Evolutionary conservation across 306 rosid species (phyloP), one percentile per base, ranked within the genome.

Genomic region (Inga laurina): DNA sequence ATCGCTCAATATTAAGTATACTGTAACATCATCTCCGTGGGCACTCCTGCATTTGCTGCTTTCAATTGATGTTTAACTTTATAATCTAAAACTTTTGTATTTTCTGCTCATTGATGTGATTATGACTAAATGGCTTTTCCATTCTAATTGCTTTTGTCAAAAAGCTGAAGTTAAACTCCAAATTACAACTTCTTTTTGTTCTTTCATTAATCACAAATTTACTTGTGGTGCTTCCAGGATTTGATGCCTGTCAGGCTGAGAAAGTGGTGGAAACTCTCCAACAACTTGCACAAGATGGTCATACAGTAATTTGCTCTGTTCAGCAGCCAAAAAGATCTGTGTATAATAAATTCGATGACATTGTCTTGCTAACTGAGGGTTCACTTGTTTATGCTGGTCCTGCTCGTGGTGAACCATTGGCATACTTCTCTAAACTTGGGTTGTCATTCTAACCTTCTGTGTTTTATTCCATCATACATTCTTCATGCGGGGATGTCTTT

Each of bases 211-310:
- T 77, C 77, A 39, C 74, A 27, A 81, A 82, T 74, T 85, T 85
- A 65, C 79, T 74, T 54, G 41, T 51, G 81, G 45, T 86, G 30
- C 85, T 81, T 84, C 57, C 90, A 96, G 97, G 99, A 80, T 97
- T 96, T 51, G 99, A 96, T 91, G 97, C 99, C 77, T 94, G 91
- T 88, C 99, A 94, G 91, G 97, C 98, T 72, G 98, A 92, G 89
- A 96, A 92, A 85, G 97, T 96, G 61, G 85, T 94, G 93, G 98
- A 92, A 90, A 96, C 95, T 75, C 98, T 96, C 45, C 91, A 89
- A 76, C 92, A 88, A 84, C 98, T 96, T 80, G 98, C 97, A 21
- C 91, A 83, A 82, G 98, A 93, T 88, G 97, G 99, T 65, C 99
- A 94, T 87, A 93, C 97, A 66, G 98, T 96, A 27, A 94, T 94